A percentile compares a stretch with the other conserved stretches of the same genome.
Evolutionary conservation across 176 grass and related monocot species (phyloP).

Genomic region (Poa pratensis): DNA sequence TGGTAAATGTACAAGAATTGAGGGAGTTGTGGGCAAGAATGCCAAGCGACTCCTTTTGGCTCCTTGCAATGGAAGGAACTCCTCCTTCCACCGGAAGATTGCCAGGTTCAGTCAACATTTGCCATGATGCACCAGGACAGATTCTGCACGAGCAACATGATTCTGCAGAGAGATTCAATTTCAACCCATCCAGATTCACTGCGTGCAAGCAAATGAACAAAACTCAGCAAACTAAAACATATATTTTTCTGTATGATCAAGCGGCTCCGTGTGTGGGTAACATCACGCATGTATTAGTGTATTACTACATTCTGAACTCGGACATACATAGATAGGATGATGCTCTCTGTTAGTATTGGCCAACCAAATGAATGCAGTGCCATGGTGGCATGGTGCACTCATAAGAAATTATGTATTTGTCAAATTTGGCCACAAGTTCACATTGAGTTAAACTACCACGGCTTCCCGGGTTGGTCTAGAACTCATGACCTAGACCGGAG

Average conservation of each 20-base stretch:
- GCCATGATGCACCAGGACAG: neutral
- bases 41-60: neutral
- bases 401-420: neutral
- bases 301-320: neutral
- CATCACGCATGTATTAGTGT: neutral
- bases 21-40: constrained; percentile 5
- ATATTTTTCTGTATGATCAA: neutral
- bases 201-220: neutral
- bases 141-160: neutral
- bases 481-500: neutral
- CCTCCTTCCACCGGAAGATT: constrained; percentile 23
- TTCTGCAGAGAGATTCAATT: neutral
- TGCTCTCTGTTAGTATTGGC: neutral
- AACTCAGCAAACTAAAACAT: neutral
- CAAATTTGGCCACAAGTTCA: neutral
- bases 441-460: neutral
- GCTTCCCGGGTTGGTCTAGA: neutral
- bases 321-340: neutral
- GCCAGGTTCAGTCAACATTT: constrained; percentile 3
- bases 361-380: neutral
- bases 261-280: neutral
- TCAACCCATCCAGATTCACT: neutral
- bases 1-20: neutral
- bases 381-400: neutral
- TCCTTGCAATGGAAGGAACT: constrained; percentile 33